Conservation (phyloP, 148 eudicot species). For the Oxyria digyna region DNA sequence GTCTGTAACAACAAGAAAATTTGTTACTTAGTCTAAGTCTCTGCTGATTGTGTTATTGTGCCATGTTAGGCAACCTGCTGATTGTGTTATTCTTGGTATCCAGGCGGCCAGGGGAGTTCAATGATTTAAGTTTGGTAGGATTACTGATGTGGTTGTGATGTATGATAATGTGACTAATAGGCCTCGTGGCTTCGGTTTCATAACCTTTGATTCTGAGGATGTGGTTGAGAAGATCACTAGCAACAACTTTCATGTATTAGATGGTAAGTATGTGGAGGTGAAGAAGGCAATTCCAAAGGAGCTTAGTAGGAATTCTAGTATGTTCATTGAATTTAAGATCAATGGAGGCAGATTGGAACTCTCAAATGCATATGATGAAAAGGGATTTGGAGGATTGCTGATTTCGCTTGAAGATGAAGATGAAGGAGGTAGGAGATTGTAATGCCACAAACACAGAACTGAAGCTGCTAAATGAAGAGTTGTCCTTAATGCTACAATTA, state of each 20-base stretch:
- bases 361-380: conserved; percentile 23
- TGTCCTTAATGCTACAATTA: conserved; percentile 32
- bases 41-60: too few relatives aligned
- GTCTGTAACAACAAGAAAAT: too few relatives aligned
- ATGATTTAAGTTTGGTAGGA: too few relatives aligned
- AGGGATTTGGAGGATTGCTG: conserved; percentile 30
- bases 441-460: conserved; percentile 19
- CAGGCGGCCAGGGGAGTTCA: too few relatives aligned
- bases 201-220: conserved; percentile 77
- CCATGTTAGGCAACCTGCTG: too few relatives aligned
- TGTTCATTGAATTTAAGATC: conserved; percentile 35
- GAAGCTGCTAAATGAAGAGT: conserved; percentile 58
- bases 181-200: too few relatives aligned
- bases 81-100: too few relatives aligned
- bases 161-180: too few relatives aligned
- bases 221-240: conserved; percentile 52
- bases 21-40: too few relatives aligned
- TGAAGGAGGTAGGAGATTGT: conserved; percentile 29
- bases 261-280: conserved; percentile 74
- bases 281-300: conserved; percentile 70
- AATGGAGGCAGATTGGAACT: conserved; percentile 61
- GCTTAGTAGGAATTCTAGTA: conserved; percentile 15
- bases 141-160: too few relatives aligned
- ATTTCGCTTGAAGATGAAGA: conserved; percentile 26
- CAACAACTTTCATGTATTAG: conserved; percentile 48